Evolutionary conservation across 495 filamentous ascomycete genomes (phyloP), one percentile per base, ranked within the genome.

Genomic region (Neurospora sp.): DNA sequence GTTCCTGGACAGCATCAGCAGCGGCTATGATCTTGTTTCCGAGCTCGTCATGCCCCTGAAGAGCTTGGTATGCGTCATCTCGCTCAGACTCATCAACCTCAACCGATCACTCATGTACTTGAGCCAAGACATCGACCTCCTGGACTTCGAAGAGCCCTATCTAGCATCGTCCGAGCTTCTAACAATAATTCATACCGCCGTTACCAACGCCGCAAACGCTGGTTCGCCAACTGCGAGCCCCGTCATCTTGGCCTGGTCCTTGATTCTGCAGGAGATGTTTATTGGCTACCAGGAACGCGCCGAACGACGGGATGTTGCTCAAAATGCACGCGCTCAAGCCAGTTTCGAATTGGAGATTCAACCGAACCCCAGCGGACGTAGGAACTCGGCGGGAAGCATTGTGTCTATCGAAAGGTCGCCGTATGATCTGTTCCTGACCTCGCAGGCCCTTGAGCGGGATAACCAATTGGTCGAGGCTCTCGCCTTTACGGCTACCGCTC

Each of bases 51-150:
- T 85, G 54, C 88, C 91, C 1, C 79, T 96, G 10, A 90, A 91
- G 74, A 86, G 88, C 18, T 84, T 97, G 72, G 85, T 89, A 9
- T 89, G 90, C n/a, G 84, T 92, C 10, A 87, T 92, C 40, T 96
- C 93, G 0, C 79, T 97, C 9, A 86, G 89, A 5, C 86, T 97
- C 31, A 82, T 98, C 37, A 92, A 92, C 74, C 83, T 92, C n/a
- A 85, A 89, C 10, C 78, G 82, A 37, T 78, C 85, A 73, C 81
- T 88, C 66, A 74, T 76, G 23, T 83, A 82, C 71, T 77, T 88
- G 48, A 79, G 79, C 31, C 81, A 80, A 41, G 82, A 83, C 23
- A 74, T 82, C 35, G 83, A 83, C 31, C 77, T 83, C 20, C 75
- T 80, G 31, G 82, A 83, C 14, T 79, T 81, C 16, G 81, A 87